Percentiles rank a stretch among this genome's conserved stretches.
Conservation (phyloP, 169 alveolate species). For the Plasmodium relictum region DNA sequence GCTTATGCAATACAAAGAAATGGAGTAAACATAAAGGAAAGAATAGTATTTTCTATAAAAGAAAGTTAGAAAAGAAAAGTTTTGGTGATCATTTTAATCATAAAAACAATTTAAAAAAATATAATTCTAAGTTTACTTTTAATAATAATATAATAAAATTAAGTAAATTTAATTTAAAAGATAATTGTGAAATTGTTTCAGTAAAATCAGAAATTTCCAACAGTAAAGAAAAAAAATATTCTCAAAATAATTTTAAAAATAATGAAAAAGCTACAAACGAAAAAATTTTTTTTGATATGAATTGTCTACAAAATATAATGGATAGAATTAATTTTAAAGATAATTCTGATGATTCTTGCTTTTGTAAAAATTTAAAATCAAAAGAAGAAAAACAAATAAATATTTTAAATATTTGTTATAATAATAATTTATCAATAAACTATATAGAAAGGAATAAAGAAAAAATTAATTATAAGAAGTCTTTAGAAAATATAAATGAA, state of each 20-base stretch:
- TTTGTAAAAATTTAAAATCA: background rate
- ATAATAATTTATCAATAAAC: background rate
- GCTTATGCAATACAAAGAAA: too few relatives aligned
- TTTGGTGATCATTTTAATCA: background rate
- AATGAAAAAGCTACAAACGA: background rate
- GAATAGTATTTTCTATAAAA: background rate
- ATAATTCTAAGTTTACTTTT: background rate
- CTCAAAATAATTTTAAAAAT: background rate
- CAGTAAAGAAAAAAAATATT: background rate
- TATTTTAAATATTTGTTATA: background rate
- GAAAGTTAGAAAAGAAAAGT: background rate
- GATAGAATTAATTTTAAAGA: too few relatives aligned
- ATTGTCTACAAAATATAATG: too few relatives aligned
- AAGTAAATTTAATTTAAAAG: too few relatives aligned
- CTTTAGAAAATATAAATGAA: slow-evolving; percentile 1
- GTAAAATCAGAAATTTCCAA: background rate
- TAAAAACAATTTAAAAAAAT: background rate
- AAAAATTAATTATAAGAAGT: background rate
- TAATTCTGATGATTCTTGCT: background rate
- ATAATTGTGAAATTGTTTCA: too few relatives aligned
- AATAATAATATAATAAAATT: background rate
- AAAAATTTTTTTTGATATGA: too few relatives aligned
- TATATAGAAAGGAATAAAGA: background rate
- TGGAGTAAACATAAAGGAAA: background rate
- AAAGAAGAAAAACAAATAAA: background rate